These are phyloP conservation scores for Amorphotheca resinae DNA, from an alignment of 495 filamentous ascomycete genomes.

Conservation along the genomic window DNA sequence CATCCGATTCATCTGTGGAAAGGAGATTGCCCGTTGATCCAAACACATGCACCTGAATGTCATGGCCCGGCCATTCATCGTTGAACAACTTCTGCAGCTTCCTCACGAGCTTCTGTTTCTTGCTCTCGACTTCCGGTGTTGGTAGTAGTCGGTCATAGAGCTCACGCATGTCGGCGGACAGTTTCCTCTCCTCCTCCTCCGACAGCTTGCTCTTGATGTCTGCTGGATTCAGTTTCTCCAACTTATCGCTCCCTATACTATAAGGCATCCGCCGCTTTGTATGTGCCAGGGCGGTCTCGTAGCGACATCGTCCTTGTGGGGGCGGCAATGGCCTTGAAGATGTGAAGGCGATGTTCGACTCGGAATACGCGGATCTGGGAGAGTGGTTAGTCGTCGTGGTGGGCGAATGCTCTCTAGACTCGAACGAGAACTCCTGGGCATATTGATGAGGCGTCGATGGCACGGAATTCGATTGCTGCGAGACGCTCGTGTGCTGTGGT, in stretches of 20 bases:
- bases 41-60: constrained; percentile 87
- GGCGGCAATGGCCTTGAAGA: constrained; percentile 41
- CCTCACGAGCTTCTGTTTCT: constrained; percentile 59
- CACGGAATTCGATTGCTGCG: constrained; percentile 71
- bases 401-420: constrained; percentile 79
- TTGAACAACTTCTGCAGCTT: constrained; percentile 84
- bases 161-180: constrained; percentile 69
- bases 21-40: constrained; percentile 93
- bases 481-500: constrained; percentile 21
- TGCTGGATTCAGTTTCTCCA: constrained; percentile 54
- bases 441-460: constrained; percentile 91
- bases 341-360: constrained; percentile 60
- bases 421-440: constrained; percentile 68
- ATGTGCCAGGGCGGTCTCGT: constrained; percentile 63
- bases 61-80: constrained; percentile 77
- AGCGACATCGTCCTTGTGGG: constrained; percentile 54
- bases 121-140: constrained; percentile 61
- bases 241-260: constrained; percentile 60
- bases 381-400: constrained; percentile 63
- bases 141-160: constrained; percentile 80
- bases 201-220: constrained; percentile 53
- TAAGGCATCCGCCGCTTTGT: constrained; percentile 84
- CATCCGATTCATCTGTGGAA: constrained; percentile 93
- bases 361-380: constrained; percentile 81
- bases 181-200: constrained; percentile 60